These are phyloP conservation scores for Oryza glumipatula DNA, from an alignment of 176 grass and related monocot species.

Conservation along the genomic window DNA sequence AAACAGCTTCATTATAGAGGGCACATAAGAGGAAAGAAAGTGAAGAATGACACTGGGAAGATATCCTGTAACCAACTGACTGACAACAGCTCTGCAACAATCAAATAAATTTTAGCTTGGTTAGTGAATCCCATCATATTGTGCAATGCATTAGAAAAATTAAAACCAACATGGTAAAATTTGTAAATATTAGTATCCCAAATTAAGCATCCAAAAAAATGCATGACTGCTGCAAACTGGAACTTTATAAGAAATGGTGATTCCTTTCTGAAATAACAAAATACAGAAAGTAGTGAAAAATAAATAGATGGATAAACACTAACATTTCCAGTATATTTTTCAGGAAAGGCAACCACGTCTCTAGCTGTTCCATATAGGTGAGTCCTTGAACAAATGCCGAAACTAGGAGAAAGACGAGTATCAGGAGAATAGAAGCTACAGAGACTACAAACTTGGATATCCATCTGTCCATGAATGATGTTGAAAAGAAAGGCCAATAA, in stretches of 20 bases:
- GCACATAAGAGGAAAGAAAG: slow-evolving; percentile 75
- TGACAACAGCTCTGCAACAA: slow-evolving; percentile 81
- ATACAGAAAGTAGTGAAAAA: slow-evolving; percentile 10
- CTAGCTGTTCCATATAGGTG: slow-evolving; percentile 85
- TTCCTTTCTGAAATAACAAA: slow-evolving; percentile 15
- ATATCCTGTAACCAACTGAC: slow-evolving; percentile 93
- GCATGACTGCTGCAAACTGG: too few species aligned
- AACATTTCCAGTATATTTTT: slow-evolving; percentile 76
- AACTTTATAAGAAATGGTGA: neutral
- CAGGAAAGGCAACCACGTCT: slow-evolving; percentile 88
- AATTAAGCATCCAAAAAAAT: slow-evolving; percentile 10
- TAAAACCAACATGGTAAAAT: neutral
- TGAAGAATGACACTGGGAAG: slow-evolving; percentile 92
- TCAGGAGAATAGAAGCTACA: slow-evolving; percentile 75
- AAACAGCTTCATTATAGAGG: slow-evolving; percentile 85
- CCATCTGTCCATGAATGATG: slow-evolving; percentile 89
- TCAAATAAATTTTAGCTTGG: slow-evolving; percentile 27
- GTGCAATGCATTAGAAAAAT: slow-evolving; percentile 1
- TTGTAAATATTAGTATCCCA: neutral
- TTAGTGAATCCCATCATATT: neutral
- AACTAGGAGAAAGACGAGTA: slow-evolving; percentile 79
- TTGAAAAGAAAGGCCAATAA: slow-evolving; percentile 96
- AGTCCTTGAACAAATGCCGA: slow-evolving; percentile 89
- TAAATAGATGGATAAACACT: slow-evolving; percentile 38
- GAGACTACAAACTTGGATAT: slow-evolving; percentile 85